Percentiles rank a stretch among this genome's conserved stretches.
Conservation (phyloP, 2,329 filamentous ascomycete genomes). For the Neofusicoccum kwambonambiense region DNA sequence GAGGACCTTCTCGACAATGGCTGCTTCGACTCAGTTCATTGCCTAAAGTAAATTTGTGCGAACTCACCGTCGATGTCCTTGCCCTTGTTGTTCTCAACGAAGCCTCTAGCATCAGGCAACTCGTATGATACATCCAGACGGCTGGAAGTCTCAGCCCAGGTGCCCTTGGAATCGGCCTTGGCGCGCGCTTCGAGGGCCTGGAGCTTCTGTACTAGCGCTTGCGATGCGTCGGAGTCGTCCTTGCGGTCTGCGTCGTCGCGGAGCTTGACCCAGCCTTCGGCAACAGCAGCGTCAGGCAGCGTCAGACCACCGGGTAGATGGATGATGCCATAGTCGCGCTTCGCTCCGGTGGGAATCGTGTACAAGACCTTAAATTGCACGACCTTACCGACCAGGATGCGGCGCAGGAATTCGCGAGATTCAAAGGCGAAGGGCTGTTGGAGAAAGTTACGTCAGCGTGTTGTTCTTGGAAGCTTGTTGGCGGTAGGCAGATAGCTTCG, state of each 20-base stretch:
- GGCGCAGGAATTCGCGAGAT: slow-evolving; percentile 88
- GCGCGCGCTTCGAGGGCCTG: slow-evolving; percentile 75
- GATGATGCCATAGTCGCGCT: slow-evolving; percentile 84
- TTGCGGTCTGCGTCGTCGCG: slow-evolving; percentile 91
- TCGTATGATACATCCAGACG: slow-evolving; percentile 79
- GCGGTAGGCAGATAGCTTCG: too few relatives aligned
- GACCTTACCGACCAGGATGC: slow-evolving; percentile 78
- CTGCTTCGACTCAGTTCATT: slow-evolving; percentile 27
- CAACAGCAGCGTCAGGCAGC: slow-evolving; percentile 78
- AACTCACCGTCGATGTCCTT: slow-evolving; percentile 68
- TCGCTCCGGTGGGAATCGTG: slow-evolving; percentile 72
- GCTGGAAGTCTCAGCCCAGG: slow-evolving; percentile 69
- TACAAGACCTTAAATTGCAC: slow-evolving; percentile 85
- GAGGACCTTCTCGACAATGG: slow-evolving; percentile 83
- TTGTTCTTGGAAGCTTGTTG: background rate
- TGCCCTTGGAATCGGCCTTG: slow-evolving; percentile 72
- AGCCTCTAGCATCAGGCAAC: slow-evolving; percentile 68
- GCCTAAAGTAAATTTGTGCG: background rate
- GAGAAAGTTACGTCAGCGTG: background rate
- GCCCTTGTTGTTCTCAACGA: slow-evolving; percentile 82
- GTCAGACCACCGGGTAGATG: slow-evolving; percentile 58
- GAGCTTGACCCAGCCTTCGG: slow-evolving; percentile 89
- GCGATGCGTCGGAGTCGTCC: slow-evolving; percentile 76
- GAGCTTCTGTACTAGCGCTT: slow-evolving; percentile 71
- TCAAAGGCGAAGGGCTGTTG: slow-evolving; percentile 76